Percentiles rank a stretch among this genome's conserved stretches.
Evolutionary conservation across 805 yeast species (phyloP).

Genomic region (Metschnikowia lachancei): DNA sequence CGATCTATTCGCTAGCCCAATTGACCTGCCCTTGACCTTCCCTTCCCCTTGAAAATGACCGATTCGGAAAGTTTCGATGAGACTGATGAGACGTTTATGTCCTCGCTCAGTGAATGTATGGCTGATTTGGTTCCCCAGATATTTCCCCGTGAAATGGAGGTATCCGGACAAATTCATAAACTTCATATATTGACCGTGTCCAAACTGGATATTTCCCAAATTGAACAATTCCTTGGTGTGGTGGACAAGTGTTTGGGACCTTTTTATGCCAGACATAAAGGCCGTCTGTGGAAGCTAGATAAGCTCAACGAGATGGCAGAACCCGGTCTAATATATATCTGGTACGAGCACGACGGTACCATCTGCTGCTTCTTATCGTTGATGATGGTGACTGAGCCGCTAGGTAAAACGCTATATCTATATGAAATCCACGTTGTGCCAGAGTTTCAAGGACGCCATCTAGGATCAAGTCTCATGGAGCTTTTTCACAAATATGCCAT

Average conservation of each 20-base stretch:
- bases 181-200: slow-evolving; percentile 2
- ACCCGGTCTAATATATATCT: slow-evolving; percentile 44
- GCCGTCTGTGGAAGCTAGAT: slow-evolving; percentile 40
- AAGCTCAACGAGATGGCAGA: slow-evolving; percentile 48
- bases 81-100: slow-evolving; percentile 12
- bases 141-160: slow-evolving; percentile 8
- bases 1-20: too few species aligned
- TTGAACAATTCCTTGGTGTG: slow-evolving; percentile 21
- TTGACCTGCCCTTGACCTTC: not conserved
- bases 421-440: slow-evolving; percentile 54
- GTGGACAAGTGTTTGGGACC: slow-evolving; percentile 29
- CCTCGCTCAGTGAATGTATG: slow-evolving; percentile 9
- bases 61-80: slow-evolving; percentile 15
- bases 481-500: slow-evolving; percentile 34
- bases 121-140: slow-evolving; percentile 7
- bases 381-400: slow-evolving; percentile 40
- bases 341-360: slow-evolving; percentile 22
- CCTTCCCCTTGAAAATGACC: not conserved
- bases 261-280: slow-evolving; percentile 29
- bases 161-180: not conserved
- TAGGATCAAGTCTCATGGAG: slow-evolving; percentile 42
- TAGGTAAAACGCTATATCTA: slow-evolving; percentile 40
- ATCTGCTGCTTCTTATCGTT: slow-evolving; percentile 46
- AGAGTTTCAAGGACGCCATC: slow-evolving; percentile 28
- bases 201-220: not conserved